Evolutionary conservation across 306 rosid genomes (phyloP).

Genomic region (Quercus glauca): DNA sequence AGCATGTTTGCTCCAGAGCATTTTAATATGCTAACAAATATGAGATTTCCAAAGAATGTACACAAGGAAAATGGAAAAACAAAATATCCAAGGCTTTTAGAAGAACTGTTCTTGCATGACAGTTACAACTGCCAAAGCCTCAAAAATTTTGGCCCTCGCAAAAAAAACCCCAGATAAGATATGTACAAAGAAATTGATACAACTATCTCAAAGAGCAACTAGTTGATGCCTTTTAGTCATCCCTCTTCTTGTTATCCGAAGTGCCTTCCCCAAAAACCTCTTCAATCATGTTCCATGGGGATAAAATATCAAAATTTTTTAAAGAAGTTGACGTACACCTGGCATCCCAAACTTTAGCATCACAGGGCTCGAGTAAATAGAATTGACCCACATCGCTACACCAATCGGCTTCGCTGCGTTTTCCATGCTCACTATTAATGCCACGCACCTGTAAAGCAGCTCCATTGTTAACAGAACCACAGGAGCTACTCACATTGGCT

Average conservation of each 20-base stretch:
- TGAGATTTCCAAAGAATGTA: constrained; percentile 11
- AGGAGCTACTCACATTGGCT: constrained; percentile 17
- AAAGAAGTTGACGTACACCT: constrained; percentile 25
- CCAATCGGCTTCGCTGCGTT: constrained; percentile 26
- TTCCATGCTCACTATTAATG: constrained; percentile 24
- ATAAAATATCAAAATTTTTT: constrained; percentile 39
- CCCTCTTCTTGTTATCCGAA: constrained; percentile 28
- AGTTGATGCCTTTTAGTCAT: constrained; percentile 17
- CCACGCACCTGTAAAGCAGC: constrained; percentile 26
- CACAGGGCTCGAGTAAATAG: constrained; percentile 37
- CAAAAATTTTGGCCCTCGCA: neutral
- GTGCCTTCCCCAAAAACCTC: constrained; percentile 40
- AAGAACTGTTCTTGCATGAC: neutral
- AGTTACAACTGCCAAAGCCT: neutral
- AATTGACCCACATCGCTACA: constrained; percentile 26
- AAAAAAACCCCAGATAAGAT: neutral
- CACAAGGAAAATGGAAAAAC: constrained; percentile 16
- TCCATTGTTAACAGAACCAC: constrained; percentile 20
- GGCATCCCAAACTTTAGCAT: constrained; percentile 48
- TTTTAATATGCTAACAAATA: neutral
- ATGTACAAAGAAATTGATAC: neutral
- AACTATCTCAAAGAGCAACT: constrained; percentile 1
- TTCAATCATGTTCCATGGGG: constrained; percentile 61
- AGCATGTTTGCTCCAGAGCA: neutral
- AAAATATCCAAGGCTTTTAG: constrained; percentile 13